A percentile compares a stretch with the other conserved stretches of the same genome.
These are phyloP conservation scores for Fusarium drepaniforme DNA, from an alignment of 2,329 filamentous ascomycete genomes.

Conservation along the genomic window DNA sequence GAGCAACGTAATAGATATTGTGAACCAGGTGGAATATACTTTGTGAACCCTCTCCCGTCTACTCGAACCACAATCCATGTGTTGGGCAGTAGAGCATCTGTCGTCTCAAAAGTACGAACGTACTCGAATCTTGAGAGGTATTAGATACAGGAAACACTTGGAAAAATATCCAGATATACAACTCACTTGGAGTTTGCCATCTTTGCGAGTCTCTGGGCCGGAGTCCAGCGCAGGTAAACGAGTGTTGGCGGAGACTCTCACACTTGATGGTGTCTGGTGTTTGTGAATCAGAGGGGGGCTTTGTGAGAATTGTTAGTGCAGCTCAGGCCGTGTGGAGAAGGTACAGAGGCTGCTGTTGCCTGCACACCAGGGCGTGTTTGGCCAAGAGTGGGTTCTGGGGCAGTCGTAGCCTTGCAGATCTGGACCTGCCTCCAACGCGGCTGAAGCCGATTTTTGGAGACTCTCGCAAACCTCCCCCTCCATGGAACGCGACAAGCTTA, in stretches of 20 bases:
- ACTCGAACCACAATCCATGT: conserved; percentile 97
- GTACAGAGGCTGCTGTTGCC: conserved; percentile 15
- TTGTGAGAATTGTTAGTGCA: conserved; percentile 46
- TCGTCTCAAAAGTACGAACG: conserved; percentile 88
- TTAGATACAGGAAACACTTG: conserved; percentile 25
- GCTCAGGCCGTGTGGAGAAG: conserved; percentile 22
- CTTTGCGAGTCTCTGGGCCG: conserved; percentile 16
- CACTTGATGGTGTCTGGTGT: conserved; percentile 22
- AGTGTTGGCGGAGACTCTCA: conserved; percentile 3
- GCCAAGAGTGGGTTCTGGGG: conserved; percentile 3
- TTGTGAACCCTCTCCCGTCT: conserved; percentile 95
- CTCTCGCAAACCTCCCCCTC: conserved; percentile 28
- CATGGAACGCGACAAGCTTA: conserved; percentile 35
- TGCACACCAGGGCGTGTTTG: conserved; percentile 23
- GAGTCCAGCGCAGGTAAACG: conserved; percentile 4
- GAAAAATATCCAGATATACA: background rate
- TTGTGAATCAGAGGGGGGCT: conserved; percentile 36
- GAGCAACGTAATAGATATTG: conserved; percentile 8
- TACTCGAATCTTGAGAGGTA: conserved; percentile 82
- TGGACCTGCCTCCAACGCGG: conserved; percentile 36
- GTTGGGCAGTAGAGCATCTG: conserved; percentile 84
- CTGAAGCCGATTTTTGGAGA: conserved; percentile 41
- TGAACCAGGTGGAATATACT: conserved; percentile 65
- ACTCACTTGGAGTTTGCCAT: conserved; percentile 70
- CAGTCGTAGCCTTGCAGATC: conserved; percentile 51